phyloP scores from a whole-genome alignment of 441 rosid species.

The Erodium texanum region DNA sequence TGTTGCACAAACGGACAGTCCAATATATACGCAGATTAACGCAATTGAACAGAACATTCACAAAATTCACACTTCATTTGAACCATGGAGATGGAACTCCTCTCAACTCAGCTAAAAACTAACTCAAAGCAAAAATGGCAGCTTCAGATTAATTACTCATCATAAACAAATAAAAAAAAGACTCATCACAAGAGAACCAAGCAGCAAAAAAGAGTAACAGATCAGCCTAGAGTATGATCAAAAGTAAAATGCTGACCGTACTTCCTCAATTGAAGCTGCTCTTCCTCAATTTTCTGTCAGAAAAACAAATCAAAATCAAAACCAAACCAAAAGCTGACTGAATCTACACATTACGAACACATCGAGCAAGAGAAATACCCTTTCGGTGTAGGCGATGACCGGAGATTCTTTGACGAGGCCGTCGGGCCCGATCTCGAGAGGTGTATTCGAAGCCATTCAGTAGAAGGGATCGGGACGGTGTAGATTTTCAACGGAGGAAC shows the following conservation, averaged over 20 bases:
- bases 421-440: slow-evolving; percentile 75
- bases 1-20: not conserved
- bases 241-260: slow-evolving; percentile 23
- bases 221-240: not conserved
- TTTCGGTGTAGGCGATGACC: slow-evolving; percentile 80
- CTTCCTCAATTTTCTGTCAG: slow-evolving; percentile 71
- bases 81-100: not conserved
- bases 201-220: not conserved
- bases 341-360: not conserved
- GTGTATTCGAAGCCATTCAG: slow-evolving; percentile 46
- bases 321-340: not conserved
- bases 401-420: slow-evolving; percentile 78
- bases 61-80: not conserved
- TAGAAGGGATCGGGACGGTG: not conserved
- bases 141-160: not conserved
- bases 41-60: not conserved
- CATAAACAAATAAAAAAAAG: not conserved
- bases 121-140: not conserved
- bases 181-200: not conserved
- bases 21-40: not conserved
- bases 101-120: not conserved
- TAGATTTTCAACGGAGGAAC: not conserved
- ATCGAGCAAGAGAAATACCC: slow-evolving; percentile 31
- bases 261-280: slow-evolving; percentile 79
- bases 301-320: slow-evolving; percentile 8